Evolutionary conservation across 257 asterid species (phyloP).

Genomic region (Solanum neorickii): DNA sequence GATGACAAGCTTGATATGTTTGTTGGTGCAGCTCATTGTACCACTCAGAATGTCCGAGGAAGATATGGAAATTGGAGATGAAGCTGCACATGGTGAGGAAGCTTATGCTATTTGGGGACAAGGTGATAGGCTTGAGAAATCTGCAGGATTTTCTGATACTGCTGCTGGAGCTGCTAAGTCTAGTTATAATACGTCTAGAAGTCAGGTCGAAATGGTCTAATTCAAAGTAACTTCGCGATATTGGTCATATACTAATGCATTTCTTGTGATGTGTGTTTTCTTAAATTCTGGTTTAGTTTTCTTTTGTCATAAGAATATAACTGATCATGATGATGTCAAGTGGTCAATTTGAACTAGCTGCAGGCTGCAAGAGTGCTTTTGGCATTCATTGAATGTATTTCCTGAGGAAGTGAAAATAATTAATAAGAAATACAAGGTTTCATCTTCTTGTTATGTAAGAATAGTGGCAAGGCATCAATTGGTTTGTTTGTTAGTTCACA

Average conservation of each 20-base stretch:
- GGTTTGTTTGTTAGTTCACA: neutral
- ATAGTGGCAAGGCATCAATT: neutral
- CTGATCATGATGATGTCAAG: neutral
- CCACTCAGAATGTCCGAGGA: conserved; percentile 61
- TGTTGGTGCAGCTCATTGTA: conserved; percentile 27
- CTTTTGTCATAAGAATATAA: neutral
- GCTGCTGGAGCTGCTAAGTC: neutral
- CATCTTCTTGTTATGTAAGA: neutral
- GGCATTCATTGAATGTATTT: neutral
- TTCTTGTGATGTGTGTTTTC: neutral
- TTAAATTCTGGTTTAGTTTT: neutral
- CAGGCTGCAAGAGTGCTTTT: neutral
- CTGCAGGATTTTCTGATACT: conserved; percentile 17
- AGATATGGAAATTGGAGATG: conserved; percentile 66
- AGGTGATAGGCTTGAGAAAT: conserved; percentile 48
- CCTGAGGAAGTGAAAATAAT: neutral
- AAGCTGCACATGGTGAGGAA: conserved; percentile 73
- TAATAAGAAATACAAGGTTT: neutral
- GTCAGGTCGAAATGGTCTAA: conserved; percentile 32
- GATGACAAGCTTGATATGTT: conserved; percentile 40
- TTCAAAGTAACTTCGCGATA: neutral
- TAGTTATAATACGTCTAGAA: neutral
- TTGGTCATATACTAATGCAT: neutral
- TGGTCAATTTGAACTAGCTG: neutral
- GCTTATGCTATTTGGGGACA: conserved; percentile 80